phyloP scores from a whole-genome alignment of 331 rosid genomes.

The Malus hybrid region DNA sequence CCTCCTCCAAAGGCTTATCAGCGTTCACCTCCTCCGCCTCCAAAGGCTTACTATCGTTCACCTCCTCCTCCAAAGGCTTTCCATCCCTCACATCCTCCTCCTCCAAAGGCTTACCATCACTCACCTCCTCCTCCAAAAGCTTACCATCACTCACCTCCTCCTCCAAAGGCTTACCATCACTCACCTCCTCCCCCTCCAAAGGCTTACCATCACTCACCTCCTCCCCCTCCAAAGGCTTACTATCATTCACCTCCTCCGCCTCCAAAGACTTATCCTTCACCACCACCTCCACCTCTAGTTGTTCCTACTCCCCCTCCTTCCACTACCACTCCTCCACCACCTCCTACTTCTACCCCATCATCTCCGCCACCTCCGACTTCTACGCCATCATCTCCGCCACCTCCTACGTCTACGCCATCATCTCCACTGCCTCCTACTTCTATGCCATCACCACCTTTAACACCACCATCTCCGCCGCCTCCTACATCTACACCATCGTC shows the following conservation, averaged over 20 bases:
- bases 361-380: conserved; percentile 1
- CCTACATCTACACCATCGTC: neutral
- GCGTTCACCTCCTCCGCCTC: neutral
- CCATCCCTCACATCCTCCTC: neutral
- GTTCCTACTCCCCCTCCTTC: neutral
- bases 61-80: conserved; percentile 4
- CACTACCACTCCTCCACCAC: neutral
- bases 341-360: conserved; percentile 7
- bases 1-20: neutral
- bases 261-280: neutral
- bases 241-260: neutral
- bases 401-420: neutral
- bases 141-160: neutral
- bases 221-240: neutral
- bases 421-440: neutral
- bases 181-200: neutral
- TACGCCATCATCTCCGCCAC: neutral
- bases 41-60: neutral
- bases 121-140: neutral
- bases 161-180: conserved; percentile 2
- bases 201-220: neutral
- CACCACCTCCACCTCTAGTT: conserved; percentile 16
- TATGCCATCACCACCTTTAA: neutral
- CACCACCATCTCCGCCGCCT: conserved; percentile 6
- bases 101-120: too few relatives aligned